Percentiles rank a stretch among this genome's conserved stretches.
Evolutionary conservation across 2,329 filamentous ascomycete genomes (phyloP).

Genomic region (Penicillium griseofulvum): DNA sequence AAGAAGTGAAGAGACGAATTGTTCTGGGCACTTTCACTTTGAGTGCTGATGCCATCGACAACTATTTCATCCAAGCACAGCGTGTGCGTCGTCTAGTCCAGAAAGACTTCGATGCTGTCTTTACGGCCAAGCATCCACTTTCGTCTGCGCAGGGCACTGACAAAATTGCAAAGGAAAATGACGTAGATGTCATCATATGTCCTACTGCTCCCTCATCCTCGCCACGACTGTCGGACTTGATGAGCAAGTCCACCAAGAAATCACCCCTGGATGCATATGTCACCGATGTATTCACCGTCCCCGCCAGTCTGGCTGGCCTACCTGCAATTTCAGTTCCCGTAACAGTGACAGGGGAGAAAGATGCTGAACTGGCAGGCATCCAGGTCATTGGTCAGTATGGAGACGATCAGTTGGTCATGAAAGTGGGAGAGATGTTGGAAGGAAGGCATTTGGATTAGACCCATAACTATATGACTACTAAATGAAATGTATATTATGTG

Average conservation of each 20-base stretch:
- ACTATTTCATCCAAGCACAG: slow-evolving; percentile 95
- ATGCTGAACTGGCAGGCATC: slow-evolving; percentile 37
- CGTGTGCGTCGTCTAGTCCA: slow-evolving; percentile 80
- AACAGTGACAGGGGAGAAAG: slow-evolving; percentile 29
- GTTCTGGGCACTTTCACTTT: slow-evolving; percentile 86
- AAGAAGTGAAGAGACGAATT: slow-evolving; percentile 82
- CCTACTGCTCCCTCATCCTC: slow-evolving; percentile 80
- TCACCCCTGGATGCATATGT: slow-evolving; percentile 72
- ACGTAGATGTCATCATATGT: slow-evolving; percentile 79
- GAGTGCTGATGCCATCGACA: slow-evolving; percentile 86
- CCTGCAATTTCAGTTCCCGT: slow-evolving; percentile 83
- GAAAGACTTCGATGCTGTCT: slow-evolving; percentile 79
- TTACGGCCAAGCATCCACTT: slow-evolving; percentile 68
- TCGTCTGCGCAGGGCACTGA: not conserved
- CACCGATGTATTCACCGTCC: slow-evolving; percentile 95
- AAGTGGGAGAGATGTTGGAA: slow-evolving; percentile 39
- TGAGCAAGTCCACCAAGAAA: slow-evolving; percentile 18
- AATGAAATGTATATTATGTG: slow-evolving; percentile 10
- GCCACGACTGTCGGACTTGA: slow-evolving; percentile 61
- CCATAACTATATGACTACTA: slow-evolving; percentile 11
- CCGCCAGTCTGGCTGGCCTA: slow-evolving; percentile 85
- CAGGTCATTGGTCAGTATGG: slow-evolving; percentile 51
- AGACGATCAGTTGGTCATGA: slow-evolving; percentile 44
- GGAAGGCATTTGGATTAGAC: slow-evolving; percentile 15
- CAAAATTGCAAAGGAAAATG: slow-evolving; percentile 6